Base-by-base conservation (phyloP, 2,329 filamentous ascomycete genomes). In the Chrysosporium keratinophilum region DNA sequence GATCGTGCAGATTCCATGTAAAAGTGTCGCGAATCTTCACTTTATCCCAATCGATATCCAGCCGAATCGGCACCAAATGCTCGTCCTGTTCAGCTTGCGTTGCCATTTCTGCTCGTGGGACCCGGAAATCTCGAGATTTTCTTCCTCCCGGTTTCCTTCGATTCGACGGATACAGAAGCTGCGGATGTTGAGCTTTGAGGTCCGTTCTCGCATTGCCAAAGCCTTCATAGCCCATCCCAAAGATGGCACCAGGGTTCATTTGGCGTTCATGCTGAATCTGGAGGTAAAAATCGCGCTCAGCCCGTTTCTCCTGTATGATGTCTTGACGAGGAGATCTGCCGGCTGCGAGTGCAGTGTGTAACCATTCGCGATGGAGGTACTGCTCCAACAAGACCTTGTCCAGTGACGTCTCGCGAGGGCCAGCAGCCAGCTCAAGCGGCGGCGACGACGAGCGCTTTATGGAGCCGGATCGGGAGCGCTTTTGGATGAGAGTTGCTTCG, bases 1-100 rank as follows among this genome's bases (percentile, higher is more conserved):
- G 84, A 67, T 98, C 93, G 71, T 96, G 88, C 35, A 97, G 77
- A 69, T 98, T 98, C 90, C 91, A 98, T 2, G 93, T 97, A 62
- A 98, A 96, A 0, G 93, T 97, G 69, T 98, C 93, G 67, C 93
- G 86, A 57, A 98, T 77, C 71, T 93, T 93, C 62, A 97, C 81
- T 73, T 95, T 95, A 61, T 97, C 91, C 79, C 87, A 87, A 64
- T 98, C 93, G 48, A 97, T 87, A 63, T 98, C 93, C 52, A 98
- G 73, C 46, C 93, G 82, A 60, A 98, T 80, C 2, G 93, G 93
- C 1, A 97, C 87, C 52, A 98, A 75, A 65, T 96, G 88, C 68
- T 98, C 93, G 51, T 88, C 78, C 65, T 91, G 86, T 62, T 97
- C 91, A 20, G 88, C 88, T 72, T 97, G 93, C 61, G 83, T 81